These are phyloP conservation scores for Backusella macrospora DNA, from an alignment of 192 early-diverging fungal species.

Conservation along the genomic window DNA sequence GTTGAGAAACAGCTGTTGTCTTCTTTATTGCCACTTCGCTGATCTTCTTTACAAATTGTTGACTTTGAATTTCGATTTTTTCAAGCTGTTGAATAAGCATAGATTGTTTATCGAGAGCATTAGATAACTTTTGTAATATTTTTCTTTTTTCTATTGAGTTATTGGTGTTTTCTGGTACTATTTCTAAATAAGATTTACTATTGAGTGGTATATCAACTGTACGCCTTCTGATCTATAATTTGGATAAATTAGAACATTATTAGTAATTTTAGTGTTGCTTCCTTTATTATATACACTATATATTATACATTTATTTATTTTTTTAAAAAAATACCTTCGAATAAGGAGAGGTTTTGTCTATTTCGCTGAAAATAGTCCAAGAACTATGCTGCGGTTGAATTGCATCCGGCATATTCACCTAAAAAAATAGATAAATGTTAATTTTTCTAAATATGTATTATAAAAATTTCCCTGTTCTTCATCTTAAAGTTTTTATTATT, in stretches of 20 bases:
- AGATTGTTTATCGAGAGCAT: background rate
- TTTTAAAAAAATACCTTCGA: background rate
- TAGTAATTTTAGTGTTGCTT: background rate
- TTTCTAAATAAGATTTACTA: background rate
- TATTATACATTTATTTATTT: background rate
- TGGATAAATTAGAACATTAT: too few relatives aligned
- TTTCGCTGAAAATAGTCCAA: background rate
- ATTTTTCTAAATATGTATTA: background rate
- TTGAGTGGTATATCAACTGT: constrained; percentile 7
- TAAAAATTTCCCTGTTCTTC: background rate
- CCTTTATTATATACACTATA: background rate
- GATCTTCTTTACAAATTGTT: constrained; percentile 13
- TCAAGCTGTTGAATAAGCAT: constrained; percentile 15
- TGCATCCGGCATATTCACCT: background rate
- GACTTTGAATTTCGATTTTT: constrained; percentile 5
- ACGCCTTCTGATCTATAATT: background rate
- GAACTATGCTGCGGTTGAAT: background rate
- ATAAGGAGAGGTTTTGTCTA: background rate
- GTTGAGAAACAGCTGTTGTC: constrained; percentile 9
- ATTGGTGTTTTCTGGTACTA: background rate
- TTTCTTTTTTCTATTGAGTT: background rate
- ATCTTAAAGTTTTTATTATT: background rate
- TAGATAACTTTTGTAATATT: constrained; percentile 7
- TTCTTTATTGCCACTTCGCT: constrained; percentile 1
- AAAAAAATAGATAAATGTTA: background rate